phyloP scores from a whole-genome alignment of 208 protist genomes.

The Leishmania lainsoni region DNA sequence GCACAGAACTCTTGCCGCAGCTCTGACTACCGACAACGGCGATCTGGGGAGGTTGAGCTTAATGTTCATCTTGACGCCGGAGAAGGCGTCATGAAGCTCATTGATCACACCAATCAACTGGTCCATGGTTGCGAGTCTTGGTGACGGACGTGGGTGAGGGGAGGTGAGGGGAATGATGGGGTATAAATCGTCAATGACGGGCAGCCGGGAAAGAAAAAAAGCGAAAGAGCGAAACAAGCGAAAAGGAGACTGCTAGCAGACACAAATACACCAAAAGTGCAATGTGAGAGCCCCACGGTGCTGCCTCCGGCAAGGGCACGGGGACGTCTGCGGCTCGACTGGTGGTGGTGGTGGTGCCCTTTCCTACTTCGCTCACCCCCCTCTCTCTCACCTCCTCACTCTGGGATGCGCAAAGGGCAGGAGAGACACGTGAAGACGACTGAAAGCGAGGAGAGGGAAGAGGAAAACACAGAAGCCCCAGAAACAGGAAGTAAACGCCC shows the following conservation, averaged over 20 bases:
- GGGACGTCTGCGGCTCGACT: background rate
- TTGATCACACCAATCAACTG: constrained; percentile 98
- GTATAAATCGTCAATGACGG: background rate
- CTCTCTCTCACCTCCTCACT: no score
- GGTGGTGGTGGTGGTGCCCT: background rate
- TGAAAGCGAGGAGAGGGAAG: background rate
- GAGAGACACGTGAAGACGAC: background rate
- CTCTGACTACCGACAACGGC: constrained; percentile 98
- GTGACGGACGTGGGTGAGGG: background rate
- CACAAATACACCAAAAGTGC: background rate
- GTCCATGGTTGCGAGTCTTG: constrained; percentile 80
- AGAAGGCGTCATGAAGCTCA: constrained; percentile 96
- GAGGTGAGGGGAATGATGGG: background rate
- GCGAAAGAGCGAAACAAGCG: background rate
- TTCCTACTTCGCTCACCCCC: background rate
- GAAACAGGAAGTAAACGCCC: background rate
- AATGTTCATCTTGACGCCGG: constrained; percentile 90
- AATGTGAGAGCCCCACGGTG: background rate
- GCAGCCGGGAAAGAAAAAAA: background rate
- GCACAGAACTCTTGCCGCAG: constrained; percentile 97
- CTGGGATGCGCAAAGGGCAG: background rate
- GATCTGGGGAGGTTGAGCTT: constrained; percentile 98
- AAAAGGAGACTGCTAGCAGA: background rate
- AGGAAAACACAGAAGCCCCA: background rate
- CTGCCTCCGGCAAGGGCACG: no score